Evolutionary conservation across 2,329 filamentous ascomycete species (phyloP).

Genomic region (Cadophora luteo-olivacea): DNA sequence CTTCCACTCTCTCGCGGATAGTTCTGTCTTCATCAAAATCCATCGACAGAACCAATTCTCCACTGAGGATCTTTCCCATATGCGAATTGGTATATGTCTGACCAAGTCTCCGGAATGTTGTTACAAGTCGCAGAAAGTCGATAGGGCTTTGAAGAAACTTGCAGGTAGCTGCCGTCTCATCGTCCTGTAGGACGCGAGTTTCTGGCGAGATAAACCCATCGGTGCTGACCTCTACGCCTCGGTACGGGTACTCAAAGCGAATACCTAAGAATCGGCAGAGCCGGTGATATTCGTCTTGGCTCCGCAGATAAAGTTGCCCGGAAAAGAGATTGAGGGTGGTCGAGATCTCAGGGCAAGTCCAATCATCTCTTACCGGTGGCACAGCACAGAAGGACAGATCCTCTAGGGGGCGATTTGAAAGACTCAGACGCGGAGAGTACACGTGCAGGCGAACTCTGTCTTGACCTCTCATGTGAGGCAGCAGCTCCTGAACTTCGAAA

Average conservation of each 20-base stretch:
- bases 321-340: constrained; percentile 69
- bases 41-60: no score
- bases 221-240: constrained; percentile 34
- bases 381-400: constrained; percentile 52
- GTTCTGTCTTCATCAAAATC: no score
- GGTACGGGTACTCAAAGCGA: constrained; percentile 38
- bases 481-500: constrained; percentile 62
- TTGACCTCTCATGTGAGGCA: constrained; percentile 48
- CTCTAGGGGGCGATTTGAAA: constrained; percentile 51
- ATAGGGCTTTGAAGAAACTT: constrained; percentile 50
- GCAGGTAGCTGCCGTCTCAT: constrained; percentile 22
- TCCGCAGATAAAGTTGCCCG: constrained; percentile 68
- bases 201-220: constrained; percentile 46
- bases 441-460: constrained; percentile 53
- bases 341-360: constrained; percentile 38
- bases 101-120: constrained; percentile 46
- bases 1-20: no score
- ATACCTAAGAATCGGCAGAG: constrained; percentile 61
- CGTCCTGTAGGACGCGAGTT: constrained; percentile 21
- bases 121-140: constrained; percentile 48
- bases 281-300: constrained; percentile 58
- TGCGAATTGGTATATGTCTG: constrained; percentile 52
- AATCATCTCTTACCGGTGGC: constrained; percentile 37
- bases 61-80: constrained; percentile 51
- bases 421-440: constrained; percentile 55